Conservation (phyloP, 2,329 filamentous ascomycete species). For the Cyclaneusma minus region DNA sequence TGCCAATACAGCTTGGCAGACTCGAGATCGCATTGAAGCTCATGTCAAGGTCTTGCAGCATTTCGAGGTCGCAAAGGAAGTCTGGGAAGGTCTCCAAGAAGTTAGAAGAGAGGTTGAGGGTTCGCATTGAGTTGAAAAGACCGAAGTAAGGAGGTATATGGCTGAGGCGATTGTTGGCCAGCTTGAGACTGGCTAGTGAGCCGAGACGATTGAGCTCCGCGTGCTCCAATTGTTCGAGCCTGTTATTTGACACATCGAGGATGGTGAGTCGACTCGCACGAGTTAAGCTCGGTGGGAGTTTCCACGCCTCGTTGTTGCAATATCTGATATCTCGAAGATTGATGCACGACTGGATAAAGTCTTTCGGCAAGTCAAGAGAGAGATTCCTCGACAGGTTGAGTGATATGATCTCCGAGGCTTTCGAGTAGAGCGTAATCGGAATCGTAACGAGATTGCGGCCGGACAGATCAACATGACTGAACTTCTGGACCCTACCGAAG, state of each 20-base stretch:
- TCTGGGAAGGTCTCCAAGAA: conserved; percentile 72
- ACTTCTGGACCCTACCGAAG: conserved; percentile 71
- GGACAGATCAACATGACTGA: conserved; percentile 84
- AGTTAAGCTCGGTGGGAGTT: conserved; percentile 69
- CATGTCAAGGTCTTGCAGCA: conserved; percentile 81
- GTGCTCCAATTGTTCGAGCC: conserved; percentile 72
- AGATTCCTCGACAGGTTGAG: conserved; percentile 88
- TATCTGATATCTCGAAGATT: conserved; percentile 92
- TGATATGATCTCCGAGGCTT: conserved; percentile 82
- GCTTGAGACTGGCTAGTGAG: conserved; percentile 71
- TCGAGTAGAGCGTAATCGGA: conserved; percentile 84
- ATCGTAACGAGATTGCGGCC: conserved; percentile 88
- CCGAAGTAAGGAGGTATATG: conserved; percentile 70
- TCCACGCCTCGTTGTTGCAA: conserved; percentile 82
- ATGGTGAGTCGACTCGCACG: conserved; percentile 71
- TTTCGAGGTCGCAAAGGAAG: conserved; percentile 69
- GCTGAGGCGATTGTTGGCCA: conserved; percentile 84
- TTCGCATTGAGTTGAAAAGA: conserved; percentile 63
- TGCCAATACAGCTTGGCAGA: conserved; percentile 65
- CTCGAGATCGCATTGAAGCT: conserved; percentile 85
- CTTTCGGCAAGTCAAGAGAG: conserved; percentile 80
- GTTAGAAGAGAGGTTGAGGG: conserved; percentile 86
- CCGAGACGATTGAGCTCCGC: conserved; percentile 64
- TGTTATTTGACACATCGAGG: conserved; percentile 89
- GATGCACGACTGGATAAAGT: conserved; percentile 89